phyloP scores from a whole-genome alignment of 2,329 filamentous ascomycete species.

The Fusarium sp. region DNA sequence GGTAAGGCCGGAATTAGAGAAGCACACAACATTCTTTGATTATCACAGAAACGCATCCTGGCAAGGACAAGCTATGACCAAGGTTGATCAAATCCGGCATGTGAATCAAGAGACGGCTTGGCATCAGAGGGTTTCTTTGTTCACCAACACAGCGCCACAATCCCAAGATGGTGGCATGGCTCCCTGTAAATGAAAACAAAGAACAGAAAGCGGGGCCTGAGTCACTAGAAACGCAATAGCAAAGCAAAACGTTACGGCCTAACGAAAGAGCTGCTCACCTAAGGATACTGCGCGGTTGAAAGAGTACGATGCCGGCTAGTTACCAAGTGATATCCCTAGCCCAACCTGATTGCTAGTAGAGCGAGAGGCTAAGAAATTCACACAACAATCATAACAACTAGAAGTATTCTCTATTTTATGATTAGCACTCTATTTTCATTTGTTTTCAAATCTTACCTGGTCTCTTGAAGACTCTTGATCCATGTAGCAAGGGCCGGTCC shows the following conservation, averaged over 20 bases:
- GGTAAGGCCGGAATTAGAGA: constrained; percentile 16
- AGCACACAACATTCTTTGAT: constrained; percentile 10
- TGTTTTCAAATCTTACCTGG: no score
- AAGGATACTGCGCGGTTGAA: no score
- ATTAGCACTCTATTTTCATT: no score
- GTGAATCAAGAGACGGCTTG: constrained; percentile 7
- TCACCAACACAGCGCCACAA: constrained; percentile 35
- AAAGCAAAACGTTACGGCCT: not conserved
- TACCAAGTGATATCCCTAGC: no score
- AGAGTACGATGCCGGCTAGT: no score
- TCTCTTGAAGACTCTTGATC: no score
- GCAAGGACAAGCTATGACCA: not conserved
- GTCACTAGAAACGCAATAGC: not conserved
- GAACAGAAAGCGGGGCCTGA: not conserved
- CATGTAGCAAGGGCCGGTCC: no score
- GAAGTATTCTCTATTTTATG: no score
- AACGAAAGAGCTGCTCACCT: no score
- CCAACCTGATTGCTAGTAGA: no score
- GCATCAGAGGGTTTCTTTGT: constrained; percentile 38
- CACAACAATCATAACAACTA: no score
- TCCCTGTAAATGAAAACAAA: constrained; percentile 18
- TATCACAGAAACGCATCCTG: constrained; percentile 11
- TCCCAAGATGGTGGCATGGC: not conserved
- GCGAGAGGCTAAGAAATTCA: no score
- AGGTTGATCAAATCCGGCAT: constrained; percentile 1